Evolutionary conservation across 805 yeast genomes (phyloP).

Genomic region (Myxozyma nipponensis): DNA sequence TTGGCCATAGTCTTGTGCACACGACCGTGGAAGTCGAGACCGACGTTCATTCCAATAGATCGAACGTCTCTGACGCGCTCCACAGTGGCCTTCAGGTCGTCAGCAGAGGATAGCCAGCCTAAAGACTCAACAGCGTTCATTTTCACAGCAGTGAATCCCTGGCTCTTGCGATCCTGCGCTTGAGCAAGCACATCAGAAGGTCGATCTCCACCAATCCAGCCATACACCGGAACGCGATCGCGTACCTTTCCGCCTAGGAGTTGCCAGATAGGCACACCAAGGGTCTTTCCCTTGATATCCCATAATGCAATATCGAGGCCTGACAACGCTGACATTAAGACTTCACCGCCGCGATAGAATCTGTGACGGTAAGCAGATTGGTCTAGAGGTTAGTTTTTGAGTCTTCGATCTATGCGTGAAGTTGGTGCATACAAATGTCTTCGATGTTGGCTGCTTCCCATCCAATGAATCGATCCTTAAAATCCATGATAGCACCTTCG

Average conservation of each 20-base stretch:
- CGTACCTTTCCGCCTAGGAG: constrained; percentile 36
- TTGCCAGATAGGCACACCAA: constrained; percentile 36
- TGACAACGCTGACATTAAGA: constrained; percentile 35
- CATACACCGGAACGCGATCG: constrained; percentile 33
- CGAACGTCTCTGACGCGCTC: constrained; percentile 32
- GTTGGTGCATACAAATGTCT: constrained; percentile 28
- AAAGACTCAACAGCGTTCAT: constrained; percentile 37
- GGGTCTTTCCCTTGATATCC: constrained; percentile 36
- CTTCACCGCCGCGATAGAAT: constrained; percentile 37
- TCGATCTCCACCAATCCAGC: constrained; percentile 38
- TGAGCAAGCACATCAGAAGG: constrained; percentile 32
- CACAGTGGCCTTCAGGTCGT: constrained; percentile 30
- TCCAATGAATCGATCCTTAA: constrained; percentile 35
- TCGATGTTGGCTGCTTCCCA: constrained; percentile 35
- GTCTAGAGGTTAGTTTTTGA: not conserved
- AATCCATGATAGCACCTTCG: constrained; percentile 36
- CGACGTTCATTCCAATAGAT: constrained; percentile 33
- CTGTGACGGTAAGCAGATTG: constrained; percentile 33
- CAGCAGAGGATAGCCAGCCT: constrained; percentile 33
- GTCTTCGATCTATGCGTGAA: not conserved
- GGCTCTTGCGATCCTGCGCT: constrained; percentile 33
- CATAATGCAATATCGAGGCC: constrained; percentile 38
- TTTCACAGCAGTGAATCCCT: constrained; percentile 37
- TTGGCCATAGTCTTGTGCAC: constrained; percentile 36
- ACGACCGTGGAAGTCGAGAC: constrained; percentile 36